Base-by-base conservation (phyloP, 148 eudicot genomes). In the Dianthus caryophyllus region DNA sequence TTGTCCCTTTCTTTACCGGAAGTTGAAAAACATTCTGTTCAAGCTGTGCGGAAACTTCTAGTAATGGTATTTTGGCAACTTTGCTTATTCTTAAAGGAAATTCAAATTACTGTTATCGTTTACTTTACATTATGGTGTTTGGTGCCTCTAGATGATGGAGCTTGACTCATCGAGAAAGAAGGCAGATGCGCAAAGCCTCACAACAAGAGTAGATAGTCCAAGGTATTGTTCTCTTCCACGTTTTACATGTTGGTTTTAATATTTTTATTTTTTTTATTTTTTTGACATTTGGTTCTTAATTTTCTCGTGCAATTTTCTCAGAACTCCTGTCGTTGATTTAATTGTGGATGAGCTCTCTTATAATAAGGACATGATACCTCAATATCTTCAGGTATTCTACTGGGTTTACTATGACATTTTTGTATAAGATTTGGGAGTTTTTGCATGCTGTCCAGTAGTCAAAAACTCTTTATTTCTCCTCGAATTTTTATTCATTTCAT, bases 301-400 rank as follows among this genome's bases (percentile, higher is more conserved):
- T 17, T 36, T 56, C 9, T 11, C 8, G 54, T 73, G 58, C 43
- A 60, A 31, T 48, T 84, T 69, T 22, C 77, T 77, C 86, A 94
- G 97, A 80, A 66, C 84, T 58, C 84, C 96, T 21, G 81, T 80
- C 24, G 39, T 79, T 66, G 99, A 90, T 71, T 78, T 84, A 64
- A 86, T 94, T 66, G 69, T 88, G 68, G 97, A 94, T 77, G 93
- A 84, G 68, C 88, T 94, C 64, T 75, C 84, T 24, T 90, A 94
- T 67, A 63, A 88, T 33, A 75, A 64, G 76, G 84, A 80, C 51
- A 43, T 76, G n/a, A 76, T 90, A 57, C 56, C 72, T 57, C 87
- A 87, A 39, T 94, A 88, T 80, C 79, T 94, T 56, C 84, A 84
- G 97, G 98, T 88, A 74, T 41, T 30, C 13, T 41, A 16, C 50